Conservation (phyloP, 2,329 filamentous ascomycete species). For the Fusarium odoratissimum region DNA sequence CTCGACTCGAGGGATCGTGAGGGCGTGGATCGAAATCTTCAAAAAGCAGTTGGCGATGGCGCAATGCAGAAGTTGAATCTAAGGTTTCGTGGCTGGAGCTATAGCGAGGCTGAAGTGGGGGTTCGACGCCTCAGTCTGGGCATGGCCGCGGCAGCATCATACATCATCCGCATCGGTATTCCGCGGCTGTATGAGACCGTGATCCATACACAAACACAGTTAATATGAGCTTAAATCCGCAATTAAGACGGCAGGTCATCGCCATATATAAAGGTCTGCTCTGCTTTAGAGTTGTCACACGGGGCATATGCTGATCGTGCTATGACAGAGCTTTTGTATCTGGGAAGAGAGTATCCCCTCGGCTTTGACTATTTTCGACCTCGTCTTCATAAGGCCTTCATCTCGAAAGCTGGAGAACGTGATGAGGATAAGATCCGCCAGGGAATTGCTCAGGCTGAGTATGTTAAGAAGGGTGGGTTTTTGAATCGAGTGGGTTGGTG, state of each 20-base stretch:
- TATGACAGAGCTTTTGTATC: conserved; percentile 78
- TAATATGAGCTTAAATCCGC: conserved; percentile 56
- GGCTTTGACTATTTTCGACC: conserved; percentile 85
- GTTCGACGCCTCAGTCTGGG: conserved; percentile 23
- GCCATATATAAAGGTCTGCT: conserved; percentile 84
- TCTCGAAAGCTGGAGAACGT: conserved; percentile 74
- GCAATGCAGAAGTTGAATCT: conserved; percentile 3
- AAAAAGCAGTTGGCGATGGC: not conserved
- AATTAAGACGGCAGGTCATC: conserved; percentile 82
- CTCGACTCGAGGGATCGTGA: not conserved
- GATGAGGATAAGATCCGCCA: conserved; percentile 81
- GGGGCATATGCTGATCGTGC: not conserved
- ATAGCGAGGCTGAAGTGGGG: conserved; percentile 28
- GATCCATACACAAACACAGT: conserved; percentile 7
- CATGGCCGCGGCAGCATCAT: conserved; percentile 25
- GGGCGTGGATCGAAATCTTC: not conserved
- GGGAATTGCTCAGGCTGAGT: conserved; percentile 82
- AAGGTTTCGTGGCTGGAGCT: conserved; percentile 33
- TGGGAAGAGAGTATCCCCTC: conserved; percentile 87
- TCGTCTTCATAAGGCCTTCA: conserved; percentile 87
- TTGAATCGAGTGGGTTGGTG: not conserved
- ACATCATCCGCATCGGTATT: conserved; percentile 10
- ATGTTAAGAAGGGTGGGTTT: conserved; percentile 85
- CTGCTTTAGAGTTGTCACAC: not conserved
- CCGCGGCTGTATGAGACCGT: not conserved